Evolutionary conservation across 1,284 basidiomycete species (phyloP), one percentile per base, ranked within the genome.

Genomic region (Fomitopsis pinicola): DNA sequence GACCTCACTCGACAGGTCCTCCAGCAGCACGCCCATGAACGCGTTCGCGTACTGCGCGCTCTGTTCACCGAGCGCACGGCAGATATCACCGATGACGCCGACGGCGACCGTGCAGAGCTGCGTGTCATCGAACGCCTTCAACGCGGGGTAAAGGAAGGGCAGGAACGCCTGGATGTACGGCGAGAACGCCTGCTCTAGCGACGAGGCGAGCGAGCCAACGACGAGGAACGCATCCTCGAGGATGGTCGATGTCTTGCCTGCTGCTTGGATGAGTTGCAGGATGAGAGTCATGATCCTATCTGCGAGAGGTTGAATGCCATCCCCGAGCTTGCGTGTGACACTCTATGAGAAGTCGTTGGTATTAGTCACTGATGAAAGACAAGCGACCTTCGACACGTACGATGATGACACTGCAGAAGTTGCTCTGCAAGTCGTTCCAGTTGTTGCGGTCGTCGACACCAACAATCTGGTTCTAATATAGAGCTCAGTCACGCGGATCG

Each of bases 381-480:
- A 61, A 7, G 30, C 22, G 46, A 19, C 22, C 22, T 52, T 42
- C 46, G n/a, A 40, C 17, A 80, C 89, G 72, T 70, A 93, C 92
- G 59, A 93, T 91, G 61, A 95, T 81, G 54, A 97, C 92, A 63
- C 91, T 90, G 76, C 95, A 98, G 70, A 98, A 85, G 77, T 97
- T 97, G 77, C 94, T 92, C 76, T 98, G 96, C 46, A 99, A 82
- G 75, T 99, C 97, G 72, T 96, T 97, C 95, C 97, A 98, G 80
- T 98, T 99, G 77, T 97, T 97, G 67, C 94, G 88, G 74, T 99
- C 97, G 76, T 99, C 97, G 48, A 91, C 83, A 57, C 97, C 97
- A 52, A 99, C 81, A 58, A 99, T 91, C 79, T 99, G 97, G 75
- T 92, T 92, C 86, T 96, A 74, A 15, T 9, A 12, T 38, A 35